Percentiles rank a stretch among this genome's conserved stretches.
phyloP scores from a whole-genome alignment of 352 stramenopile genomes.

The Hyaloperonospora arabidopsidis region DNA sequence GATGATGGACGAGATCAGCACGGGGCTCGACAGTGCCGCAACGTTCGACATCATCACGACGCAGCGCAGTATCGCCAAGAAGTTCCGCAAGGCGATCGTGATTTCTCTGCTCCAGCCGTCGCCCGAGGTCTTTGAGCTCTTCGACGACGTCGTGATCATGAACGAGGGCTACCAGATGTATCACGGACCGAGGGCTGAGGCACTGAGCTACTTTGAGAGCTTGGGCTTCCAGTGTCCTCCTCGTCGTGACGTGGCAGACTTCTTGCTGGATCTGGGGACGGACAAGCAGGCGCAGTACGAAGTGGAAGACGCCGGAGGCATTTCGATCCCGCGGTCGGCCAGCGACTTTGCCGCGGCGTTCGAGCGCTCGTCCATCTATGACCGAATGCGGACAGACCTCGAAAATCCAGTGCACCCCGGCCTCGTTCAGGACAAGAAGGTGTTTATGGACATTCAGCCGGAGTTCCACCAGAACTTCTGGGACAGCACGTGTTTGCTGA shows the following conservation, averaged over 20 bases:
- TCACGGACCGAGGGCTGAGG: conserved; percentile 6
- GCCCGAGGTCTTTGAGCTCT: conserved; percentile 17
- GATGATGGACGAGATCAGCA: conserved; percentile 23
- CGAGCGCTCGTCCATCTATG: conserved; percentile 3
- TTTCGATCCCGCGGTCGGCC: conserved; percentile 11
- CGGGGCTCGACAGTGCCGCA: conserved; percentile 14
- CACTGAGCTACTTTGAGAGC: conserved; percentile 8
- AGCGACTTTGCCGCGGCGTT: conserved; percentile 12
- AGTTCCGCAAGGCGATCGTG: conserved; percentile 18
- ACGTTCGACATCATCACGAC: conserved; percentile 17
- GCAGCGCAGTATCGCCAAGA: conserved; percentile 18
- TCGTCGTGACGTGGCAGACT: conserved; percentile 39
- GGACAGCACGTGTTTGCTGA: conserved; percentile 10
- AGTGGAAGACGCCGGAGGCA: too few relatives aligned
- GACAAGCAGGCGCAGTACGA: conserved; percentile 35
- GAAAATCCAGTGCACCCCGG: not conserved
- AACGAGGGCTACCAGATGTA: conserved; percentile 15
- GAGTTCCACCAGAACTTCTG: conserved; percentile 19
- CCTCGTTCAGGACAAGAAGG: not conserved
- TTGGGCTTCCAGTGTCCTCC: conserved; percentile 19
- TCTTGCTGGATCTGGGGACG: conserved; percentile 41
- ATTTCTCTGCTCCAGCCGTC: conserved; percentile 21
- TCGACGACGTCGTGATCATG: conserved; percentile 17
- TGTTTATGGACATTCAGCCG: not conserved
- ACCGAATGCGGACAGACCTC: not conserved